These are phyloP conservation scores for Ceratocystis ficicola DNA, from an alignment of 2,329 filamentous ascomycete genomes.

Conservation along the genomic window DNA sequence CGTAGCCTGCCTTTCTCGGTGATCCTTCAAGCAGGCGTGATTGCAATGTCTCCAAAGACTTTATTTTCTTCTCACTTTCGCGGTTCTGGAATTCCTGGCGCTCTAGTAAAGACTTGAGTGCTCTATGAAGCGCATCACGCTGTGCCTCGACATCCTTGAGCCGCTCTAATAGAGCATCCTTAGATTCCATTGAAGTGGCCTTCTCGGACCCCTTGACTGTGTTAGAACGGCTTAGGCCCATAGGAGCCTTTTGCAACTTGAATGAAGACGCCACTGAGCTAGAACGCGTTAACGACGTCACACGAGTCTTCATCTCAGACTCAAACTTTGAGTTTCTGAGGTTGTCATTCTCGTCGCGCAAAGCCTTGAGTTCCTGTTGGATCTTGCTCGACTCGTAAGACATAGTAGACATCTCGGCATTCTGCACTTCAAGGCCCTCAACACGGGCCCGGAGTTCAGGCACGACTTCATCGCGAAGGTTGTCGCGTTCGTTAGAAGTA, in stretches of 20 bases:
- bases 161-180: constrained; percentile 61
- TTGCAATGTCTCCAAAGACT: constrained; percentile 63
- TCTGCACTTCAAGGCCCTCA: constrained; percentile 65
- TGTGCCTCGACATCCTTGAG: constrained; percentile 90
- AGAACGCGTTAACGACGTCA: constrained; percentile 22
- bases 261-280: constrained; percentile 30
- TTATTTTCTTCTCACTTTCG: constrained; percentile 71
- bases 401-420: constrained; percentile 57
- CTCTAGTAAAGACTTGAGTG: constrained; percentile 72
- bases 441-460: constrained; percentile 65
- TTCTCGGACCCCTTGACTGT: constrained; percentile 37
- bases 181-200: constrained; percentile 37
- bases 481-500: constrained; percentile 78
- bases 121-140: constrained; percentile 78
- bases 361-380: constrained; percentile 67
- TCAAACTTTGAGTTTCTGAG: constrained; percentile 36
- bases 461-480: constrained; percentile 76
- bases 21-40: constrained; percentile 57
- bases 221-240: constrained; percentile 45
- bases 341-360: constrained; percentile 55
- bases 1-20: constrained; percentile 65
- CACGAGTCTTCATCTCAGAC: constrained; percentile 20
- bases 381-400: constrained; percentile 72
- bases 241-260: constrained; percentile 26
- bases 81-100: constrained; percentile 75